Evolutionary conservation across 2,329 filamentous ascomycete genomes (phyloP), one percentile per base, ranked within the genome.

Genomic region (Fusarium multiceps): DNA sequence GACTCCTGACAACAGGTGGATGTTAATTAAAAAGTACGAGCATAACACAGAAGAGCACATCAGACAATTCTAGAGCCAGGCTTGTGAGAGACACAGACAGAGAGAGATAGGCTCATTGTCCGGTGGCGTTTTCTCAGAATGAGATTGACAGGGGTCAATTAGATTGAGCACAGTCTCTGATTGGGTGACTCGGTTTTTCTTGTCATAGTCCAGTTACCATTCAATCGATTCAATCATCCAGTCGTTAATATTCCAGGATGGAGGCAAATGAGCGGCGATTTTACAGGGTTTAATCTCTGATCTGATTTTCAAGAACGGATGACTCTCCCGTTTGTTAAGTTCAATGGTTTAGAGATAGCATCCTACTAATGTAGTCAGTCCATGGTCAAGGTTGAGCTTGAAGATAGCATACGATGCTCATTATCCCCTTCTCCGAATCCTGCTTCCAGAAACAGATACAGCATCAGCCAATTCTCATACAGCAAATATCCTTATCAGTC

Each of bases 61-160:
- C 34, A 58, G 43, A 32, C 21, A 41, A 41, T 51, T 41, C 32
- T 41, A 41, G 32, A 32, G n/a, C 10, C 25, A 48, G 54, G 49
- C 54, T 53, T 54, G 45, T 66, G 41, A 67, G 57, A 57, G 54
- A 47, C 42, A 47, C 27, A 64, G 41, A 59, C 40, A 59, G 20
- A 69, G 69, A 58, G 27, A 69, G 69, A 72, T 71, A 63, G 62
- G 59, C 59, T 59, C 55, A 48, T 55, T 43, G 50, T 28, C 54
- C 53, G 45, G 55, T 65, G 56, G 56, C 55, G 56, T 63, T 59
- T 20, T 68, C 55, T 25, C 40, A 63, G 20, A 59, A 56, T 63
- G 54, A 68, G 37, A 42, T 42, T 43, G 21, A 43, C 56, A 69
- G 43, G 56, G 64, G 18, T 59, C 20, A 32, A 47, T 47, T 25